Conservation (phyloP, 352 stramenopile species). For the Pythium sp. region DNA sequence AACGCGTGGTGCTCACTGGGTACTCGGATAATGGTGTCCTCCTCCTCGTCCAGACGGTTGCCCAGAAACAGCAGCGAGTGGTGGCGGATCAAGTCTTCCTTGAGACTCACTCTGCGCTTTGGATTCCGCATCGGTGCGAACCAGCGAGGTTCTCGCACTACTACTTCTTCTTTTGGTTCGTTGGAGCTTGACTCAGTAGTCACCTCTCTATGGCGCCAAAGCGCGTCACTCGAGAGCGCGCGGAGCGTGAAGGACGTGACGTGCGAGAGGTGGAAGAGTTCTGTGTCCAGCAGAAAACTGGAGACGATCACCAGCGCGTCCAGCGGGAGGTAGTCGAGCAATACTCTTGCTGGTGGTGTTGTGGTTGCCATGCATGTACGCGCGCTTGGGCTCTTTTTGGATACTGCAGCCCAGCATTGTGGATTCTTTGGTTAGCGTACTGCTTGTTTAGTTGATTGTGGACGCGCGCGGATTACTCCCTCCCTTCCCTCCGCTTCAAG, state of each 20-base stretch:
- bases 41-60: background rate
- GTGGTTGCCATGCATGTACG: background rate
- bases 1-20: background rate
- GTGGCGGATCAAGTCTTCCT: slow-evolving; percentile 4
- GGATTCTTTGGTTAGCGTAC: too few species aligned
- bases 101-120: background rate
- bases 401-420: too few species aligned
- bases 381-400: background rate
- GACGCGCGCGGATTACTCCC: background rate
- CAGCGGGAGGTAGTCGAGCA: background rate
- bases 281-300: background rate
- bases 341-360: background rate
- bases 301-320: background rate
- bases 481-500: too few species aligned
- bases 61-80: background rate
- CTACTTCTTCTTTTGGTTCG: too few species aligned
- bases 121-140: background rate
- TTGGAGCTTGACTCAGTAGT: too few species aligned
- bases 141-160: background rate
- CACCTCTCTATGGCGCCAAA: slow-evolving; percentile 32
- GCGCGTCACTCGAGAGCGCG: slow-evolving; percentile 8
- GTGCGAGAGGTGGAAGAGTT: slow-evolving; percentile 5
- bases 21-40: background rate
- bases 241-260: background rate
- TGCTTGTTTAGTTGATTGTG: background rate